Conservation (phyloP, 805 yeast species). For the Komagataella populi region DNA sequence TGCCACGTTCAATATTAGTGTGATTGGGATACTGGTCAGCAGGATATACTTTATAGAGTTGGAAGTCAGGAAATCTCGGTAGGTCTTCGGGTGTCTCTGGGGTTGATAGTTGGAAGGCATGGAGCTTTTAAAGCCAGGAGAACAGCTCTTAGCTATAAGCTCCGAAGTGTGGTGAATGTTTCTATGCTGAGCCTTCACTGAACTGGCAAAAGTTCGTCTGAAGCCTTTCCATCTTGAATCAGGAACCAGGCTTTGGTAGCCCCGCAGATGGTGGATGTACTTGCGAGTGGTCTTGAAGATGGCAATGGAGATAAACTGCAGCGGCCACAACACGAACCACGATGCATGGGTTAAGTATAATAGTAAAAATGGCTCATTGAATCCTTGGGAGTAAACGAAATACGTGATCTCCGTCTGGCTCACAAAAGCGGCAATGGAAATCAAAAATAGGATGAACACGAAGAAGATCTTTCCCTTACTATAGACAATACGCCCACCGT, state of each 20-base stretch:
- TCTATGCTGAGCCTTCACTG: conserved; percentile 27
- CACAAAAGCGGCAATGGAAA: conserved; percentile 51
- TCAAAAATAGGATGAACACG: conserved; percentile 29
- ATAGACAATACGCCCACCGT: not conserved
- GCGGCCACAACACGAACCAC: conserved; percentile 65
- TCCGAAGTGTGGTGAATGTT: conserved; percentile 25
- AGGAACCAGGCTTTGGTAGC: conserved; percentile 4
- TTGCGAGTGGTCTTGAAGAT: conserved; percentile 26
- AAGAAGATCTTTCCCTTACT: conserved; percentile 20
- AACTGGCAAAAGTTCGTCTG: conserved; percentile 16
- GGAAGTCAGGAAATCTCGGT: conserved; percentile 22
- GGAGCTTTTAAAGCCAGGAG: conserved; percentile 15
- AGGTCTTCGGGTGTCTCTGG: conserved; percentile 12
- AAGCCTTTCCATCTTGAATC: conserved; percentile 17
- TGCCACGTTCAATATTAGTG: conserved; percentile 53
- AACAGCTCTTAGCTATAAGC: conserved; percentile 15
- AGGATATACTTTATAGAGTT: conserved; percentile 35
- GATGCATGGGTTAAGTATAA: conserved; percentile 64
- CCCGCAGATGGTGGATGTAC: conserved; percentile 7
- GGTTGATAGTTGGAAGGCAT: conserved; percentile 13
- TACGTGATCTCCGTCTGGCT: conserved; percentile 72
- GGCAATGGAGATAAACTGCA: conserved; percentile 41
- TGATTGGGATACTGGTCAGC: conserved; percentile 26
- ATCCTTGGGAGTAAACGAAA: conserved; percentile 44
- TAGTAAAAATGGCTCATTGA: conserved; percentile 56